Evolutionary conservation across 345 rosid genomes (phyloP).

Genomic region (Heritiera fomes): DNA sequence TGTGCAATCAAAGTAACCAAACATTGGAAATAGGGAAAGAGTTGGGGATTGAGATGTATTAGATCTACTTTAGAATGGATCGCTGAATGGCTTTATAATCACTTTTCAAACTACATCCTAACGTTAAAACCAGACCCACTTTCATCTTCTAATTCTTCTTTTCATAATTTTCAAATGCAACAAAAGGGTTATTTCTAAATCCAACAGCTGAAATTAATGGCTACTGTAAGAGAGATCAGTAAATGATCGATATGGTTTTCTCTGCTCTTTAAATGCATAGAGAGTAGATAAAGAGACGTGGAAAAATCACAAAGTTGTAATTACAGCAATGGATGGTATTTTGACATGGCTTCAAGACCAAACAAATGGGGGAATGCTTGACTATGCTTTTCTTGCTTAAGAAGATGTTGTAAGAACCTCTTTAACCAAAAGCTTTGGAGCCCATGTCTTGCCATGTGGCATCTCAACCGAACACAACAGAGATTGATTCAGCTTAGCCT

Average conservation of each 20-base stretch:
- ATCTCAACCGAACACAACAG: not conserved
- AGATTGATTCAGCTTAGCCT: not conserved
- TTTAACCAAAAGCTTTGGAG: slow-evolving; percentile 41
- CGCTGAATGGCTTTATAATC: slow-evolving; percentile 45
- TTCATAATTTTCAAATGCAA: not conserved
- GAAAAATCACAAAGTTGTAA: slow-evolving; percentile 14
- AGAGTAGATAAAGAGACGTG: slow-evolving; percentile 24
- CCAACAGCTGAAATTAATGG: not conserved
- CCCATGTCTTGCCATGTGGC: slow-evolving; percentile 27
- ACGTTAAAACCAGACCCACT: slow-evolving; percentile 10
- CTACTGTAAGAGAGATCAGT: not conserved
- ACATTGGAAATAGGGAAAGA: slow-evolving; percentile 65
- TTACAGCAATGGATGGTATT: slow-evolving; percentile 12
- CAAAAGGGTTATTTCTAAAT: not conserved
- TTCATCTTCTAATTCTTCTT: not conserved
- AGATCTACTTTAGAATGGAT: slow-evolving; percentile 45
- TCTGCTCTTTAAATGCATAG: slow-evolving; percentile 4
- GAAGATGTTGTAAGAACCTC: slow-evolving; percentile 45
- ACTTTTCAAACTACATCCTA: slow-evolving; percentile 36
- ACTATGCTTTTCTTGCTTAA: slow-evolving; percentile 67
- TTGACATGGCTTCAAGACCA: slow-evolving; percentile 32
- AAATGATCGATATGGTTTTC: not conserved
- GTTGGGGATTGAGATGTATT: slow-evolving; percentile 34
- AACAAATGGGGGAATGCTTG: slow-evolving; percentile 30
- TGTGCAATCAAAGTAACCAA: slow-evolving; percentile 32